phyloP scores from a whole-genome alignment of 2,329 filamentous ascomycete genomes.

The Neoscytalidium dimidiatum region DNA sequence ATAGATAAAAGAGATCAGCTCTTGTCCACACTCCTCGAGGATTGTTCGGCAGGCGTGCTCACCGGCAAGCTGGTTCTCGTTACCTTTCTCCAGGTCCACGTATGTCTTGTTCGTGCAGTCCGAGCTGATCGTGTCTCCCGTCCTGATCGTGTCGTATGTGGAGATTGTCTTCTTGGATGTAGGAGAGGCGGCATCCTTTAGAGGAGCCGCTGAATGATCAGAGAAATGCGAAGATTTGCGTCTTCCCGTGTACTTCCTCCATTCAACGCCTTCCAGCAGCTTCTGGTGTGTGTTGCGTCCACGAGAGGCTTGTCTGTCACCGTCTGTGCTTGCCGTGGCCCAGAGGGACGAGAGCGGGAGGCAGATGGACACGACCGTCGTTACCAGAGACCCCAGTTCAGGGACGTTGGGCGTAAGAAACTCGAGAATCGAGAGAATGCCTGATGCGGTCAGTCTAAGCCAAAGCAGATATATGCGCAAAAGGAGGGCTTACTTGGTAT shows the following conservation, averaged over 20 bases:
- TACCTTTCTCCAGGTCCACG: neutral
- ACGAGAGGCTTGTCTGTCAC: slow-evolving; percentile 22
- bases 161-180: neutral
- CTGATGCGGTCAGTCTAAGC: slow-evolving; percentile 42
- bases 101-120: neutral
- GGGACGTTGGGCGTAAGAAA: slow-evolving; percentile 51
- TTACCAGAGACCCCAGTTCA: slow-evolving; percentile 56
- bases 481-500: slow-evolving; percentile 55
- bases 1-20: neutral
- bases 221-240: neutral
- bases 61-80: neutral
- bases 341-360: slow-evolving; percentile 68
- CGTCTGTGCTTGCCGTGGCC: slow-evolving; percentile 48
- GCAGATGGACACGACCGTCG: slow-evolving; percentile 63
- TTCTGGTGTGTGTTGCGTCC: slow-evolving; percentile 30
- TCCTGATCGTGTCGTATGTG: neutral
- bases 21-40: neutral
- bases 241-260: neutral
- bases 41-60: neutral
- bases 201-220: neutral
- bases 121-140: neutral
- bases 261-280: neutral
- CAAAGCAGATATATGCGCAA: neutral
- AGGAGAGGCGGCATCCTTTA: neutral
- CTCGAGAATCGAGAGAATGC: slow-evolving; percentile 61